Evolutionary conservation across 2,329 filamentous ascomycete genomes (phyloP), one percentile per base, ranked within the genome.

Genomic region (Talaromyces rugulosus): DNA sequence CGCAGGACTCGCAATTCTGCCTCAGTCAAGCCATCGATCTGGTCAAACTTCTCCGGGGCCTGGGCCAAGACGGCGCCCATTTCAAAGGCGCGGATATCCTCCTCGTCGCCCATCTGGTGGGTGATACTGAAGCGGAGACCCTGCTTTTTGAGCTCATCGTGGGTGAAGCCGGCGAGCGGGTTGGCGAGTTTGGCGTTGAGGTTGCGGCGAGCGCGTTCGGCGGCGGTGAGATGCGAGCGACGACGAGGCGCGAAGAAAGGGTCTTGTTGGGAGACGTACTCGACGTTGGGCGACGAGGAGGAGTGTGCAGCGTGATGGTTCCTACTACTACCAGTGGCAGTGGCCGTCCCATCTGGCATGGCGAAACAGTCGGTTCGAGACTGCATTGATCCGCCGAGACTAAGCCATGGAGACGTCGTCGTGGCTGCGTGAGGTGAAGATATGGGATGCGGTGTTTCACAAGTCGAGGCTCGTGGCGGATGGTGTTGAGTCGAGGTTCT

Each of bases 41-140:
- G 75, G 18, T 81, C 79, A 68, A 82, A 84, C 59, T 77, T 77
- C 58, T 80, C 80, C 50, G 82, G 77, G 51, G 82, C 77, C 62
- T 82, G 84, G 0, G 86, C 84, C 61, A 87, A 78, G 60, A 85
- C 78, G 53, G 86, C 86, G 5, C 85, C 86, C 27, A 87, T 76
- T 18, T 81, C 80, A 68, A 88, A 88, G 5, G 83, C 83, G 11
- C 84, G 79, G 34, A 86, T 74, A 67, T 87, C 84, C 14, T 83
- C 81, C 23, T 83, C 80, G 18, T 80, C 80, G 4, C 80, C 82
- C 59, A 87, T 76, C 30, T 81, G 81, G 67, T 88, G 79, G 56
- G 81, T 74, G 30, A 78, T 73, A 28, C 84, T 86, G 70, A 88
- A 89, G 5, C 80, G 78, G 59, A 84, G 82, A 14, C 86, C 87